A percentile compares a stretch with the other conserved stretches of the same genome.
phyloP scores from a whole-genome alignment of 164 flowering plant genomes.

The Liriodendron chinense region DNA sequence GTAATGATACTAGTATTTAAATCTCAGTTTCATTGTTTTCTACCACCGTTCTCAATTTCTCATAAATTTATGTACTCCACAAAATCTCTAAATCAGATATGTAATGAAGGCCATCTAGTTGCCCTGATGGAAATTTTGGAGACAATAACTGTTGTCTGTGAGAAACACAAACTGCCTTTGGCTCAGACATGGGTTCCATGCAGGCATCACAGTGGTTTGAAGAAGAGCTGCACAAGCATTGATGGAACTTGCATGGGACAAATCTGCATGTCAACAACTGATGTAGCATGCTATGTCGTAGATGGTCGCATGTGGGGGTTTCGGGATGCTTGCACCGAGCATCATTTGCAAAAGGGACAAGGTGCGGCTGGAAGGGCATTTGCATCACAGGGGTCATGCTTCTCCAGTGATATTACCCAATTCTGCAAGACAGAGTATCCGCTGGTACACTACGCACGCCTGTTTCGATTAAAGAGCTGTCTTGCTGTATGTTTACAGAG shows the following conservation, averaged over 20 bases:
- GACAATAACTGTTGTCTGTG: constrained; percentile 78
- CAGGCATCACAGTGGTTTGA: constrained; percentile 73
- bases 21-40: too few relatives aligned
- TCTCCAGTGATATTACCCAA: constrained; percentile 62
- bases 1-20: too few relatives aligned
- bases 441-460: constrained; percentile 85
- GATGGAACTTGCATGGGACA: constrained; percentile 92
- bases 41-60: background rate
- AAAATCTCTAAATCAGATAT: constrained; percentile 53
- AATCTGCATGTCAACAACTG: constrained; percentile 93
- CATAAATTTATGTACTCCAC: constrained; percentile 3
- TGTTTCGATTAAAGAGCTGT: constrained; percentile 72
- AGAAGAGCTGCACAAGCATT: constrained; percentile 83
- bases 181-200: constrained; percentile 99
- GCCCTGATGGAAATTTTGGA: constrained; percentile 89
- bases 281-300: constrained; percentile 77
- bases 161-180: constrained; percentile 76
- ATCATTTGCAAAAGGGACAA: constrained; percentile 87
- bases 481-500: constrained; percentile 83
- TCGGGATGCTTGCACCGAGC: constrained; percentile 95
- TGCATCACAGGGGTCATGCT: constrained; percentile 52
- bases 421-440: constrained; percentile 90
- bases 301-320: constrained; percentile 96
- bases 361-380: constrained; percentile 93
- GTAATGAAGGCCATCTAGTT: constrained; percentile 84